phyloP scores from a whole-genome alignment of 345 rosid genomes.

The Citrus glauca region DNA sequence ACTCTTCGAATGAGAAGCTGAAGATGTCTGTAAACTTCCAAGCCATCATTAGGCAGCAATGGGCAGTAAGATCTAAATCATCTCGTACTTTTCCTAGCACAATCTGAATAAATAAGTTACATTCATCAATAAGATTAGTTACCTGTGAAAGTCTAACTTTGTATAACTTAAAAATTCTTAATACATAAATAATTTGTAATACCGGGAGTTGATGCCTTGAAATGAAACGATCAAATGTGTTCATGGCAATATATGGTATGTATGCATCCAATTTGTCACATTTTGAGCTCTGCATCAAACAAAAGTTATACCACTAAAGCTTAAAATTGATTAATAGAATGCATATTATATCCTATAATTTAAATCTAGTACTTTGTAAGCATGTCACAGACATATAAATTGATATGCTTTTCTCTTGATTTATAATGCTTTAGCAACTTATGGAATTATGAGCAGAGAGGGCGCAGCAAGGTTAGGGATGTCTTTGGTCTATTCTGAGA shows the following conservation, averaged over 20 bases:
- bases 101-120: neutral
- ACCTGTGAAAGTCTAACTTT: neutral
- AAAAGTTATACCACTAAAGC: neutral
- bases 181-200: neutral
- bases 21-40: neutral
- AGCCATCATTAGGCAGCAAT: neutral
- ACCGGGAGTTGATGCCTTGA: constrained; percentile 7
- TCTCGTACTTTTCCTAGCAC: neutral
- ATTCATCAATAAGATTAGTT: too few species aligned
- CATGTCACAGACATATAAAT: neutral
- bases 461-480: too few species aligned
- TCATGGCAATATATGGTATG: constrained; percentile 6
- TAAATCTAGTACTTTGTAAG: neutral
- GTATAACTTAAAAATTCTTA: neutral
- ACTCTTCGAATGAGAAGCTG: neutral
- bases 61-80: neutral
- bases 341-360: neutral
- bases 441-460: too few species aligned
- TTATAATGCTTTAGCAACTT: too few species aligned
- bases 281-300: neutral
- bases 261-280: neutral
- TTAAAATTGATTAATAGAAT: neutral
- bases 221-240: constrained; percentile 2
- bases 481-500: too few species aligned
- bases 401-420: too few species aligned